Evolutionary conservation across 768 basidiomycete species (phyloP).

Genomic region (Arthromyces matolae): DNA sequence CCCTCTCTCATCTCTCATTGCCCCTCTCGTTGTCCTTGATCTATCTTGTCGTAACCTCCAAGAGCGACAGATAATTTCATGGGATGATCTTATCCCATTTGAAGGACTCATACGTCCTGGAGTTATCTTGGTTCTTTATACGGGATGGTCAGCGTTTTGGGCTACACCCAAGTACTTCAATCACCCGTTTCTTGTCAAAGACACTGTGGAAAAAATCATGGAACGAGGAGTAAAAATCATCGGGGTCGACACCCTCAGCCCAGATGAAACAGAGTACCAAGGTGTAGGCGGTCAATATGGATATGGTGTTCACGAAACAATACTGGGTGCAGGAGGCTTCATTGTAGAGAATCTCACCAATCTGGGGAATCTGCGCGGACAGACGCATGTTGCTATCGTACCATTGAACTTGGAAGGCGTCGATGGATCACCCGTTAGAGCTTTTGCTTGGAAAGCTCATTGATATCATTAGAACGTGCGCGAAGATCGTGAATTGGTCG

Average conservation of each 20-base stretch:
- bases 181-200: constrained; percentile 61
- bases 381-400: constrained; percentile 44
- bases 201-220: constrained; percentile 48
- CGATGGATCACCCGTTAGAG: constrained; percentile 73
- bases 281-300: constrained; percentile 31
- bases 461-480: constrained; percentile 4
- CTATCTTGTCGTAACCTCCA: constrained; percentile 30
- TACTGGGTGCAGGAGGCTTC: constrained; percentile 58
- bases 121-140: constrained; percentile 53
- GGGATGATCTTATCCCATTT: constrained; percentile 44
- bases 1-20: constrained; percentile 49
- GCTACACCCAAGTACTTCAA: constrained; percentile 45
- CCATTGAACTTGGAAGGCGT: constrained; percentile 55
- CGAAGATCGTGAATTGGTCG: neutral
- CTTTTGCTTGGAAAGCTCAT: constrained; percentile 44
- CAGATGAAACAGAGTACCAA: constrained; percentile 55
- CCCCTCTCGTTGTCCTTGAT: constrained; percentile 54
- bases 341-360: constrained; percentile 72
- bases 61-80: constrained; percentile 46
- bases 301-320: constrained; percentile 53
- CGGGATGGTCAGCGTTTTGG: constrained; percentile 66
- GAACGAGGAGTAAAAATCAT: constrained; percentile 52
- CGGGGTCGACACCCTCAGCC: constrained; percentile 62
- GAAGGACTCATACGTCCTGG: constrained; percentile 35
- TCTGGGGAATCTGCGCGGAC: constrained; percentile 37